phyloP scores from a whole-genome alignment of 345 rosid species.

The Luvunga scandens region DNA sequence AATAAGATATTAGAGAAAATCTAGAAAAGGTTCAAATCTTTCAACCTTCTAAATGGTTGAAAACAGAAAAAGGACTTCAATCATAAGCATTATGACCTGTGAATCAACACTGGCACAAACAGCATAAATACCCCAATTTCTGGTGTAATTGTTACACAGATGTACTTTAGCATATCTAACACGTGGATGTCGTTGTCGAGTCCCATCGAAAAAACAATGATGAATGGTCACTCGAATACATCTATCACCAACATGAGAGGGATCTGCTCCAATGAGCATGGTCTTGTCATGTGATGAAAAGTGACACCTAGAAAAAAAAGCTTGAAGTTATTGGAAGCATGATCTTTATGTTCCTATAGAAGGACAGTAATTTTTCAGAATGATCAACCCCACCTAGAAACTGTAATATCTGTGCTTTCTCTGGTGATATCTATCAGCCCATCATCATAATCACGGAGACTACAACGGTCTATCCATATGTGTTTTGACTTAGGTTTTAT shows the following conservation, averaged over 20 bases:
- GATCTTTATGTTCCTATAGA: background rate
- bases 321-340: conserved; percentile 8
- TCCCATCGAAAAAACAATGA: conserved; percentile 91
- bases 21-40: background rate
- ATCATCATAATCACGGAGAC: conserved; percentile 80
- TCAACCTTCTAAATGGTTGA: background rate
- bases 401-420: conserved; percentile 85
- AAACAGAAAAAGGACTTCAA: background rate
- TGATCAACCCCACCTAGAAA: conserved; percentile 60
- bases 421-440: conserved; percentile 94
- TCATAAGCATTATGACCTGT: conserved; percentile 46
- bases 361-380: background rate
- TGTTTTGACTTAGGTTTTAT: conserved; percentile 86
- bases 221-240: conserved; percentile 89
- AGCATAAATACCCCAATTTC: conserved; percentile 90
- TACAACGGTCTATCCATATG: conserved; percentile 93
- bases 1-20: background rate
- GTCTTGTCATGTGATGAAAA: conserved; percentile 85
- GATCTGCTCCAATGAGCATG: conserved; percentile 85
- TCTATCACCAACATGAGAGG: conserved; percentile 69
- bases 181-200: conserved; percentile 91
- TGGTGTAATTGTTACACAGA: conserved; percentile 82
- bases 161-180: conserved; percentile 86
- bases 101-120: conserved; percentile 92
- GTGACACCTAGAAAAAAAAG: conserved; percentile 58